Evolutionary conservation across 495 filamentous ascomycete genomes (phyloP).

Genomic region (Penicilliopsis zonata): DNA sequence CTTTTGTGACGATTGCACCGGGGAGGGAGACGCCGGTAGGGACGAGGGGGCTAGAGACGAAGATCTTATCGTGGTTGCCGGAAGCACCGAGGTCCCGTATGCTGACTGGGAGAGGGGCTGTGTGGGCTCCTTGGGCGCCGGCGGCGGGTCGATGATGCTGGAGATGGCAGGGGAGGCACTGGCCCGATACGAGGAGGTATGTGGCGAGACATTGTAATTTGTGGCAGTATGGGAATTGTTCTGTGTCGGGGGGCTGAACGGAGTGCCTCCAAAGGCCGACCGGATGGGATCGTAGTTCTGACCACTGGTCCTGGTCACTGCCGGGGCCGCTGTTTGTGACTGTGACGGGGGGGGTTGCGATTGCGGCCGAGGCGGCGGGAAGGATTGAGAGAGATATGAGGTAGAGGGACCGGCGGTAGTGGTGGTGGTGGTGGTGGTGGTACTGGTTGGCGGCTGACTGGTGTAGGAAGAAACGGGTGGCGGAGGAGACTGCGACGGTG

Average conservation of each 20-base stretch:
- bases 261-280: conserved; percentile 49
- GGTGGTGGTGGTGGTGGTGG: conserved; percentile 10
- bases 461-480: no score
- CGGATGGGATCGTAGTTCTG: conserved; percentile 84
- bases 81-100: conserved; percentile 11
- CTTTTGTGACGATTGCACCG: conserved; percentile 3
- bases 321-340: conserved; percentile 11
- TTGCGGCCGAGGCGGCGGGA: conserved; percentile 22
- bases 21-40: conserved; percentile 12
- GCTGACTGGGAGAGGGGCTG: conserved; percentile 17
- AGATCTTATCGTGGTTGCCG: conserved; percentile 14
- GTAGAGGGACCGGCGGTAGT: conserved; percentile 13
- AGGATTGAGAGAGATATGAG: conserved; percentile 10
- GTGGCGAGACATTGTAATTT: no score
- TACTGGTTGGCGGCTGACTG: conserved; percentile 12
- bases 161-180: conserved; percentile 84
- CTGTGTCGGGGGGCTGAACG: conserved; percentile 32
- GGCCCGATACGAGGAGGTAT: conserved; percentile 44
- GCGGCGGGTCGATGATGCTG: conserved; percentile 73
- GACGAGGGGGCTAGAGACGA: conserved; percentile 17
- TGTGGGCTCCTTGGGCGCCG: conserved; percentile 25
- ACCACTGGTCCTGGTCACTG: conserved; percentile 42
- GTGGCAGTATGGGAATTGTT: no score
- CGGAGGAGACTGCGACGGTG: conserved; percentile 6
- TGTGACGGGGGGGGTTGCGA: conserved; percentile 29